These are phyloP conservation scores for Backusella parvicylindrica DNA, from an alignment of 192 early-diverging fungal species.

Conservation along the genomic window DNA sequence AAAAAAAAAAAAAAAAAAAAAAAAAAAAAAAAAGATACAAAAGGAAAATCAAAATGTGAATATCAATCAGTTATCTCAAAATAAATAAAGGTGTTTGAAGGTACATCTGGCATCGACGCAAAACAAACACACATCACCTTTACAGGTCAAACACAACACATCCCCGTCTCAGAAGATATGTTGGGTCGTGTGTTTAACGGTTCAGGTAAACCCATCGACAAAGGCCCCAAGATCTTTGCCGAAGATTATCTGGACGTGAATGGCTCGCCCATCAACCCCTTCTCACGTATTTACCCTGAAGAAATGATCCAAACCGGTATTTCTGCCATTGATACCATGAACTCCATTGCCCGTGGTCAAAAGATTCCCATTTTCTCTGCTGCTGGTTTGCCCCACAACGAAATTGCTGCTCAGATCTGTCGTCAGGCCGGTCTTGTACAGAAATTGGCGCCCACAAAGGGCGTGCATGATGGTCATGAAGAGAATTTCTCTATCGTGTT, in stretches of 20 bases:
- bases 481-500: conserved; percentile 99
- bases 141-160: conserved; percentile 92
- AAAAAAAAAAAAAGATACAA: background rate
- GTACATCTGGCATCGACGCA: conserved; percentile 93
- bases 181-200: conserved; percentile 99
- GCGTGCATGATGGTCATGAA: conserved; percentile 91
- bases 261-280: conserved; percentile 98
- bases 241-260: conserved; percentile 98
- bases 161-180: conserved; percentile 99
- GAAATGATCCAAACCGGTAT: conserved; percentile 99
- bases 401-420: conserved; percentile 99
- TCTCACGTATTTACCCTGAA: conserved; percentile 97
- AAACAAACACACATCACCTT: conserved; percentile 96
- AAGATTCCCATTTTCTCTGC: conserved; percentile 99
- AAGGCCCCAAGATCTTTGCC: conserved; percentile 99
- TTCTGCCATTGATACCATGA: conserved; percentile 99
- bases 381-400: conserved; percentile 97
- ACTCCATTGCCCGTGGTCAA: conserved; percentile 99
- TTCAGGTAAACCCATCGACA: conserved; percentile 97
- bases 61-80: too few relatives aligned
- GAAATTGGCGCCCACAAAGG: conserved; percentile 81
- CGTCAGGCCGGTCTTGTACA: conserved; percentile 97
- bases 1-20: background rate
- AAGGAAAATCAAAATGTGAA: too few relatives aligned
- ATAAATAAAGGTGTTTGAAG: conserved; percentile 93